Conservation (phyloP, 1,284 basidiomycete genomes). For the Trichosporon sp. region DNA sequence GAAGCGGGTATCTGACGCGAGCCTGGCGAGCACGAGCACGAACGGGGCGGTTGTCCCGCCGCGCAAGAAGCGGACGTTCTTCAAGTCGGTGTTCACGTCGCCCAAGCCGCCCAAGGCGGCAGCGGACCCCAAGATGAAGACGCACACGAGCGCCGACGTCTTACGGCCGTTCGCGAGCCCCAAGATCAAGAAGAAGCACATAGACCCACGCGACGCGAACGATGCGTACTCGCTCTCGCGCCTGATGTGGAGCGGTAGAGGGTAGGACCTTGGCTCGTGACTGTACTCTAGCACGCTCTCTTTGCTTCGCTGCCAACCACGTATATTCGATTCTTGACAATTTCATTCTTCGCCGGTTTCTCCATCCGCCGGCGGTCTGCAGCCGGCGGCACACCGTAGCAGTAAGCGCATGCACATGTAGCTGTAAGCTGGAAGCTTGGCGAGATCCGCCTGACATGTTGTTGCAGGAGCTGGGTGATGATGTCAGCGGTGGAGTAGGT, state of each 20-base stretch:
- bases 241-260: neutral
- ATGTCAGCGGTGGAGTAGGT: too few species aligned
- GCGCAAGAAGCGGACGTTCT: conserved; percentile 1
- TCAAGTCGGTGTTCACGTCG: neutral
- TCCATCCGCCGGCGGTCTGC: too few species aligned
- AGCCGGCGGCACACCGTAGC: too few species aligned
- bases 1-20: neutral
- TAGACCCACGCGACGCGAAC: neutral
- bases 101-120: neutral
- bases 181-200: neutral
- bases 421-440: neutral
- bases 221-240: neutral
- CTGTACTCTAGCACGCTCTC: too few species aligned
- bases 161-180: neutral
- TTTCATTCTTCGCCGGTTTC: neutral
- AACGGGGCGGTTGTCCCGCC: neutral
- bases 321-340: neutral
- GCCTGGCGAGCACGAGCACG: neutral
- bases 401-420: neutral
- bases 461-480: too few species aligned
- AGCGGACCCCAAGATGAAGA: neutral
- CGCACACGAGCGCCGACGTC: neutral
- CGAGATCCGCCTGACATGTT: too few species aligned
- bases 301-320: too few species aligned
- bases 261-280: too few species aligned